A percentile compares a stretch with the other conserved stretches of the same genome.
Evolutionary conservation across 768 basidiomycete species (phyloP).

Genomic region (Auricularia auricula-judae): DNA sequence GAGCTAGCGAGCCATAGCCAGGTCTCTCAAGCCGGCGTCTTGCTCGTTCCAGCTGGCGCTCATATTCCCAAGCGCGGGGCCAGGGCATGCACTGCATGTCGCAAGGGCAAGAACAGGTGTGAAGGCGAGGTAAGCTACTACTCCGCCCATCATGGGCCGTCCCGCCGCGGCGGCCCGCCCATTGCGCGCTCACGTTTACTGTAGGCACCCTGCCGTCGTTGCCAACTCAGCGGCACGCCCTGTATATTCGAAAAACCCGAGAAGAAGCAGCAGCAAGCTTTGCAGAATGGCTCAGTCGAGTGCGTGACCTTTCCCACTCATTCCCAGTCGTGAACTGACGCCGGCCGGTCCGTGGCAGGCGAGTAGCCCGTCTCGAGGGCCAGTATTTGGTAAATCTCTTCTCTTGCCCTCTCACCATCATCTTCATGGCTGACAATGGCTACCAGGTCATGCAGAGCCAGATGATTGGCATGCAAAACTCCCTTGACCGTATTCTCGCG

Average conservation of each 20-base stretch:
- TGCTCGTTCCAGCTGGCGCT: slow-evolving; percentile 10
- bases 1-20: neutral
- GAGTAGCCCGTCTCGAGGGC: slow-evolving; percentile 73
- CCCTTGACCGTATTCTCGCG: slow-evolving; percentile 69
- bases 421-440: slow-evolving; percentile 1
- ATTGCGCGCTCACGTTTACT: slow-evolving; percentile 39
- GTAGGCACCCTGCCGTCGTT: slow-evolving; percentile 86
- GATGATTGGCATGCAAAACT: slow-evolving; percentile 91
- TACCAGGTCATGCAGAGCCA: slow-evolving; percentile 80
- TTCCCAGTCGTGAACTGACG: neutral
- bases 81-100: slow-evolving; percentile 77
- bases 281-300: slow-evolving; percentile 64
- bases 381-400: slow-evolving; percentile 57
- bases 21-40: neutral
- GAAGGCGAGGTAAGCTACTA: slow-evolving; percentile 63
- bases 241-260: slow-evolving; percentile 90
- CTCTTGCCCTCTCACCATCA: slow-evolving; percentile 5
- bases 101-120: slow-evolving; percentile 88
- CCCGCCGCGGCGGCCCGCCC: slow-evolving; percentile 11
- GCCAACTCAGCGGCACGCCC: slow-evolving; percentile 66
- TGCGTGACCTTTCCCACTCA: slow-evolving; percentile 25
- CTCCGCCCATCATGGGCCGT: neutral
- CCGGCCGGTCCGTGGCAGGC: slow-evolving; percentile 30
- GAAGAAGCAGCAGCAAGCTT: slow-evolving; percentile 52
- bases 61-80: slow-evolving; percentile 88